Base-by-base conservation (phyloP, 768 basidiomycete species). In the Suillus brevipes region DNA sequence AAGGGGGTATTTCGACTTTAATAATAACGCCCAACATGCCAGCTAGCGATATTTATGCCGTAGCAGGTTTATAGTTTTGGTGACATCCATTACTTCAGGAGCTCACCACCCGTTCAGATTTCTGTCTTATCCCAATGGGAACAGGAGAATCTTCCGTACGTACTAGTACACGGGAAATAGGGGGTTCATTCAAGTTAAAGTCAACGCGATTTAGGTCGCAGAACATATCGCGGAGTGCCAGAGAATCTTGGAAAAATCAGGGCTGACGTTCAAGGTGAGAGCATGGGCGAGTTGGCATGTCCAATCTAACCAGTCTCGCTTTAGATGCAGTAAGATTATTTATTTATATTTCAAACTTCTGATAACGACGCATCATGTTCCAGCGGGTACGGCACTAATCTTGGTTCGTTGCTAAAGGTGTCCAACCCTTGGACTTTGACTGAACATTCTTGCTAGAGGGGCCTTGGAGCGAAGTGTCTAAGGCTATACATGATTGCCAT, bases 401-500 rank as follows among this genome's bases (percentile, higher is more conserved):
- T 97, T 47, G 94, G 92, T 84, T 68, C 52, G 78, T 72, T 23
- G 61, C 7, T 37, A 42, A 12, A 59, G 10, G 16, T 23, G 37
- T 50, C 20, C 55, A 23, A 63, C 49, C 18, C 38, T 50, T 43
- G 12, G 60, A 43, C 37, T 28, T 8, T 38, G 38, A 40, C 52
- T 67, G n/a, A 71, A 40, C 42, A 31, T 23, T 13, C 12, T 36
- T 61, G 5, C 28, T 60, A 78, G 92, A 96, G 77, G 95, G 95
- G 6, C 90, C 92, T 0, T 98, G 94, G 94, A 82, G 84, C 28
- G 80, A 87, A 60, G 97, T 99, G 47, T 89, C 85, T 64, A 82
- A 90, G 69, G 94, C 90, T 2, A 97, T 99, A 67, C 92, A 94
- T 68, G 92, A 91, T 66, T 97, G 95, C 73, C 97, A 99, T 73